Percentiles rank a stretch among this genome's conserved stretches.
These are phyloP conservation scores for Hemisphaericaspora lyxosophila DNA, from an alignment of 1,139 yeast genomes.

Conservation along the genomic window DNA sequence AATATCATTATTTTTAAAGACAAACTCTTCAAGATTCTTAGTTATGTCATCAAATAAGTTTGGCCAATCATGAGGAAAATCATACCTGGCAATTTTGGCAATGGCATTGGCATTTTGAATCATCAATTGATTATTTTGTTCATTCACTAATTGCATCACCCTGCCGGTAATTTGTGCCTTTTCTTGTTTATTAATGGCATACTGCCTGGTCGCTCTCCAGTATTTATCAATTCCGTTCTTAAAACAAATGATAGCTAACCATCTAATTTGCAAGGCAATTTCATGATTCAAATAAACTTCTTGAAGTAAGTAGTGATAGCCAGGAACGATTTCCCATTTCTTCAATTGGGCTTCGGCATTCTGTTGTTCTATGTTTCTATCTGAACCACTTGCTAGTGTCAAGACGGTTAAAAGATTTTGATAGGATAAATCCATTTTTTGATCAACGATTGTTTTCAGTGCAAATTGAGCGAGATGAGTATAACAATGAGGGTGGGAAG, in stretches of 20 bases:
- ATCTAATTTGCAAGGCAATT: constrained; percentile 63
- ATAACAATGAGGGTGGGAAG: background rate
- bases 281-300: constrained; percentile 60
- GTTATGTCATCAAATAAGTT: constrained; percentile 63
- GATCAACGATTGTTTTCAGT: too few relatives aligned
- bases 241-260: constrained; percentile 85
- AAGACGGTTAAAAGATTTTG: constrained; percentile 25
- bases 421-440: constrained; percentile 28
- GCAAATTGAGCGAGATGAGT: too few relatives aligned
- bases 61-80: constrained; percentile 90
- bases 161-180: constrained; percentile 60
- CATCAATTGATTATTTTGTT: constrained; percentile 69
- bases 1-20: constrained; percentile 50
- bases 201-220: constrained; percentile 70
- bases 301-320: constrained; percentile 60
- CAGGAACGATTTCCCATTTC: constrained; percentile 63
- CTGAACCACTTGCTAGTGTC: constrained; percentile 55
- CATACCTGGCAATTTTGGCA: constrained; percentile 75
- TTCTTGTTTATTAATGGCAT: constrained; percentile 65
- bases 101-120: constrained; percentile 84
- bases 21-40: constrained; percentile 35
- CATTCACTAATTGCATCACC: constrained; percentile 60
- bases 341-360: constrained; percentile 70
- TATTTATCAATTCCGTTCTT: constrained; percentile 83
- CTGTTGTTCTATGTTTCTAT: constrained; percentile 46